Evolutionary conservation across 140 eudicot genomes (phyloP), one percentile per base, ranked within the genome.

Genomic region (Bidens hawaiensis): DNA sequence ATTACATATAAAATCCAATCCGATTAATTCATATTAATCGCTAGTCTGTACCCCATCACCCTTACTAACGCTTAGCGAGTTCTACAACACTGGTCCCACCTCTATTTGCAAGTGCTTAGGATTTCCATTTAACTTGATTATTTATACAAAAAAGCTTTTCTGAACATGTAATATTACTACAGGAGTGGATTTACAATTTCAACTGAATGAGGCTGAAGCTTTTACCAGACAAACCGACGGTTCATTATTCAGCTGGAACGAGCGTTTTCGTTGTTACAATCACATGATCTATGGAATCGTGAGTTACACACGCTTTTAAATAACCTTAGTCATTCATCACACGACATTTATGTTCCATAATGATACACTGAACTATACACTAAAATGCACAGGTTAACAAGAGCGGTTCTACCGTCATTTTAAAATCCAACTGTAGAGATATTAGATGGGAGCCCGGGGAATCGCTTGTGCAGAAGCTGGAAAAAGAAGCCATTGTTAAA

Each of bases 181-280:
- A 90, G 97, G 97, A 54, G 81, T 90, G 81, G 97, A 90, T 71
- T 60, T 90, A 62, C 86, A 67, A 52, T 86, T 83, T 69, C 85
- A 83, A 64, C 79, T 83, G 95, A 89, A 90, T 64, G 90, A 84
- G 60, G 79, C 73, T 46, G 84, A 90, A n/a, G 97, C 94, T 52
- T 90, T 86, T 74, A 74, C 56, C 18, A 73, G 68, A 67, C 90
- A 81, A 54, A 71, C 83, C 2, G 94, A 90, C 76, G 97, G 97
- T 68, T 84, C 96, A 48, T 74, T 87, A 65, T 90, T 90, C 83
- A 90, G 96, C 72, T 90, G 97, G 97, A 75, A 79, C 36, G 96
- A 90, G 75, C 90, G 96, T 56, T 84, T 65, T 54, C 83, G 70
- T 49, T 83, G 96, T 82, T 90, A 77, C 73, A 75, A 55, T 64